Percentiles rank a stretch among this genome's conserved stretches.
Conservation (phyloP, 2,329 filamentous ascomycete genomes). For the Trichoderma aggressivum region DNA sequence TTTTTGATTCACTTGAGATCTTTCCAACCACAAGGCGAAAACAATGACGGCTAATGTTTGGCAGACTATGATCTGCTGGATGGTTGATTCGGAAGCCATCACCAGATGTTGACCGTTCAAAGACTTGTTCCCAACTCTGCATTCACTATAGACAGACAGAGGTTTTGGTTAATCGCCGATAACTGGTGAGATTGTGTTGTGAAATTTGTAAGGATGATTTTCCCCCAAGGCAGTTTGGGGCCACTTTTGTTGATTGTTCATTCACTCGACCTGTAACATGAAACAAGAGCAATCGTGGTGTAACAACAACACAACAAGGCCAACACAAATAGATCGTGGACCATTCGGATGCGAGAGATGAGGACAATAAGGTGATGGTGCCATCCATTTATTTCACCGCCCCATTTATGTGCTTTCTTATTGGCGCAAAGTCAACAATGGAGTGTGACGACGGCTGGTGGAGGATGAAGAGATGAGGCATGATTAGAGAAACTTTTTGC, state of each 20-base stretch:
- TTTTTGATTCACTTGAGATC: neutral
- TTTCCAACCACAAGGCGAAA: neutral
- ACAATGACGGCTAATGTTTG: neutral
- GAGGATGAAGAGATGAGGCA: neutral
- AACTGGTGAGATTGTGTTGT: neutral
- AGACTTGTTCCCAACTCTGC: neutral
- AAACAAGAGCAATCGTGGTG: neutral
- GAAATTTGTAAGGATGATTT: too few species aligned
- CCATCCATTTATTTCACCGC: neutral
- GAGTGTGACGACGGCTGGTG: neutral
- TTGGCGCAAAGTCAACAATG: neutral
- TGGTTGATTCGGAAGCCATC: neutral
- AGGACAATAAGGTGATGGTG: neutral
- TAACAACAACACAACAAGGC: neutral
- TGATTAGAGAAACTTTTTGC: neutral
- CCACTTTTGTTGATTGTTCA: neutral
- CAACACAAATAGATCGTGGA: neutral
- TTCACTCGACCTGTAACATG: neutral
- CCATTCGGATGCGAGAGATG: neutral
- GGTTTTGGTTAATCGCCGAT: neutral
- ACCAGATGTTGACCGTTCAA: neutral
- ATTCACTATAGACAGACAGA: neutral
- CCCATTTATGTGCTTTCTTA: neutral
- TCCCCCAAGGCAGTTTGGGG: neutral
- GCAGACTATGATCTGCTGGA: neutral